A percentile compares a stretch with the other conserved stretches of the same genome.
Conservation (phyloP, 371 early-diverging fungal species). For the Mucor saturninus region DNA sequence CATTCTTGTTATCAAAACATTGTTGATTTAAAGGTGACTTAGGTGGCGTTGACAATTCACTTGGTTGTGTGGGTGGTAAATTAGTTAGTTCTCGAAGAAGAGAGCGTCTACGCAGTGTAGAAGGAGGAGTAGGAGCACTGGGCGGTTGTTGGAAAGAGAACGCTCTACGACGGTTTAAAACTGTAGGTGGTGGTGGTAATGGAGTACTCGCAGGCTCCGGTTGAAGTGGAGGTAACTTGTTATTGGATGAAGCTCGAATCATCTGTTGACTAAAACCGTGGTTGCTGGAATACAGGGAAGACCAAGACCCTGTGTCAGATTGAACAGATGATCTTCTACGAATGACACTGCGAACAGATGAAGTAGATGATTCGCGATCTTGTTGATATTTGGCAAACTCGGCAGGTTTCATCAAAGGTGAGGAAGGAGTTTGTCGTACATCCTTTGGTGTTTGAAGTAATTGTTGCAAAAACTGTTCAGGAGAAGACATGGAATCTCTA, state of each 20-base stretch:
- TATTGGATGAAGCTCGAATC: conserved; percentile 22
- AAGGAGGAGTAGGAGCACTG: conserved; percentile 9
- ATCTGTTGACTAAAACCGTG: conserved; percentile 19
- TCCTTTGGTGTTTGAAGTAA: conserved; percentile 28
- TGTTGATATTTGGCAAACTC: conserved; percentile 34
- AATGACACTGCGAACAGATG: conserved; percentile 18
- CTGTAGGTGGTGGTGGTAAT: conserved; percentile 12
- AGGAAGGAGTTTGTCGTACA: conserved; percentile 19
- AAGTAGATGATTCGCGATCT: conserved; percentile 35
- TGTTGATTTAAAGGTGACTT: conserved; percentile 28
- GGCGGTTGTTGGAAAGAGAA: conserved; percentile 46
- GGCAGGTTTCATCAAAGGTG: conserved; percentile 27
- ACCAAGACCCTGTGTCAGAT: conserved; percentile 26
- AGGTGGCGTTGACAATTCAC: conserved; percentile 3
- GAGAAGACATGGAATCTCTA: conserved; percentile 46
- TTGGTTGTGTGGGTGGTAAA: background rate
- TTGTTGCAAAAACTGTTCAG: conserved; percentile 48
- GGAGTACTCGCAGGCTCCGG: background rate
- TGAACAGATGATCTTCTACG: conserved; percentile 38
- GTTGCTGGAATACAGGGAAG: conserved; percentile 16
- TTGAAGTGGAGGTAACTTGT: conserved; percentile 11
- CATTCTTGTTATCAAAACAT: background rate
- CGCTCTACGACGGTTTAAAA: conserved; percentile 40
- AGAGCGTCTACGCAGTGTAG: conserved; percentile 23
- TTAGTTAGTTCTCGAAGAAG: conserved; percentile 23